Percentiles rank a stretch among this genome's conserved stretches.
phyloP scores from a whole-genome alignment of 441 rosid genomes.

The Eruca vesicaria region DNA sequence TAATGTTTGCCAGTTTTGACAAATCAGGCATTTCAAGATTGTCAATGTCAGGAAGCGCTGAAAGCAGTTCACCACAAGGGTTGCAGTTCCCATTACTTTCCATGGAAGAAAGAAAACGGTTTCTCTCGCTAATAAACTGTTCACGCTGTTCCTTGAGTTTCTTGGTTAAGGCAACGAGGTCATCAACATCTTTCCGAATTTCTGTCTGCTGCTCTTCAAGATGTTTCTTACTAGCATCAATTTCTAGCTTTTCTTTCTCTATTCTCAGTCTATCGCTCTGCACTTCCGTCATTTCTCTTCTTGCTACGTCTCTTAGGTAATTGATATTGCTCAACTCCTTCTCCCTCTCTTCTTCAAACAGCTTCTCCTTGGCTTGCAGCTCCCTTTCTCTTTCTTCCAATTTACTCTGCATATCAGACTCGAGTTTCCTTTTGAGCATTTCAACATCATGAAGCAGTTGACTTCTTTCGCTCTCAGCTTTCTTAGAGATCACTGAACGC shows the following conservation, averaged over 20 bases:
- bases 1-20: constrained; percentile 42
- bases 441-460: constrained; percentile 74
- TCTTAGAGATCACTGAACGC: constrained; percentile 50
- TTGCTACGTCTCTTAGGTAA: constrained; percentile 74
- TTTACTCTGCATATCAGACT: constrained; percentile 61
- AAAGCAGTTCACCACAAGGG: constrained; percentile 64
- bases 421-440: constrained; percentile 60
- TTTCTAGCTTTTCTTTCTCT: constrained; percentile 67
- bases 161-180: constrained; percentile 72
- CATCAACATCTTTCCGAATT: constrained; percentile 78
- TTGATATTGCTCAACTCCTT: constrained; percentile 66
- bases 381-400: constrained; percentile 65
- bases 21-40: constrained; percentile 43
- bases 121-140: constrained; percentile 78
- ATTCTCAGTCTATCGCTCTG: constrained; percentile 57
- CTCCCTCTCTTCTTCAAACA: constrained; percentile 81
- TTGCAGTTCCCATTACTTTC: constrained; percentile 73
- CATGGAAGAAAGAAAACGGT: constrained; percentile 71
- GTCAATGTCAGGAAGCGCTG: constrained; percentile 81
- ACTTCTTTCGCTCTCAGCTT: constrained; percentile 72
- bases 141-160: constrained; percentile 81
- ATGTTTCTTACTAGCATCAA: constrained; percentile 63
- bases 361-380: constrained; percentile 51
- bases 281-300: constrained; percentile 84
- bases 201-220: constrained; percentile 81